phyloP scores from a whole-genome alignment of 1,139 yeast species.

The Pichia inconspicua region DNA sequence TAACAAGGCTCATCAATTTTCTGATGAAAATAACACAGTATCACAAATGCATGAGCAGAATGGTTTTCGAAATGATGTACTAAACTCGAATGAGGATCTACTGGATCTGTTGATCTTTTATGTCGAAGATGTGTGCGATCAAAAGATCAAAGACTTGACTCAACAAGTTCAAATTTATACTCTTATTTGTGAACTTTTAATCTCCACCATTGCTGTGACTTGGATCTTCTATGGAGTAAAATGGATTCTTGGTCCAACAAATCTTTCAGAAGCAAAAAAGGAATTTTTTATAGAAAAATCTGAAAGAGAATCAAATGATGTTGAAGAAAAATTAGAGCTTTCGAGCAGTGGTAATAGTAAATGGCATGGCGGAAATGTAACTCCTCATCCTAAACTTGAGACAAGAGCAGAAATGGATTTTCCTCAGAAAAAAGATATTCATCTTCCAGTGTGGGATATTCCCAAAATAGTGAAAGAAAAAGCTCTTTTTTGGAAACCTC shows the following conservation, averaged over 20 bases:
- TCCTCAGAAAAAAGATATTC: neutral
- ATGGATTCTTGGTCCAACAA: neutral
- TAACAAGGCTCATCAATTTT: neutral
- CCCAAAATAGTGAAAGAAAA: neutral
- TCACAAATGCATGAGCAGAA: neutral
- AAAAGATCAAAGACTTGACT: constrained; percentile 4
- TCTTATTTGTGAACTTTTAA: neutral
- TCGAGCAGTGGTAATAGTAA: too few species aligned
- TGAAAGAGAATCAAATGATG: too few species aligned
- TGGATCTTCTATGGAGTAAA: neutral
- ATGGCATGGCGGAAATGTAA: too few species aligned
- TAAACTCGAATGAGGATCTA: constrained; percentile 2
- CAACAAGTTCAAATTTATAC: constrained; percentile 5
- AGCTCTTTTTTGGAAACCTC: neutral
- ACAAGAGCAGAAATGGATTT: neutral
- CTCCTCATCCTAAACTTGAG: too few species aligned
- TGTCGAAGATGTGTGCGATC: constrained; percentile 11
- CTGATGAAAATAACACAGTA: neutral
- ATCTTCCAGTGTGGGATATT: neutral
- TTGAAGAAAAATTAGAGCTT: too few species aligned
- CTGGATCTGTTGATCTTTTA: constrained; percentile 8
- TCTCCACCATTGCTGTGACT: neutral
- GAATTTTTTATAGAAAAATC: too few species aligned
- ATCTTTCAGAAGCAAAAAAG: too few species aligned
- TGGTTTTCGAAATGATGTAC: neutral